Percentiles rank a stretch among this genome's conserved stretches.
Conservation (phyloP, 2,329 filamentous ascomycete genomes). For the Aspergillus persii region DNA sequence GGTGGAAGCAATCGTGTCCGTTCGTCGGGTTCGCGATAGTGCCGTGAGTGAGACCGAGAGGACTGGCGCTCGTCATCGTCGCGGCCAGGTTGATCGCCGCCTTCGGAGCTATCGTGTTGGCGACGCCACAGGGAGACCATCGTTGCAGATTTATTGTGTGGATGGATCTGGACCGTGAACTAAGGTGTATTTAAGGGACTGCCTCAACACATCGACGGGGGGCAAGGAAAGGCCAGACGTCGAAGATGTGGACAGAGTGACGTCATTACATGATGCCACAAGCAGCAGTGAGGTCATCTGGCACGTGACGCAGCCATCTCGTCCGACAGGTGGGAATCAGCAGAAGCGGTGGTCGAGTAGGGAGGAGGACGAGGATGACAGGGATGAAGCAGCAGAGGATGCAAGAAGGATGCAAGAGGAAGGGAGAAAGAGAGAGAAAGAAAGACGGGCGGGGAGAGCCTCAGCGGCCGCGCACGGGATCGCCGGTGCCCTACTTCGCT, state of each 20-base stretch:
- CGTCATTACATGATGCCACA: not conserved
- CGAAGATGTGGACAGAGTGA: not conserved
- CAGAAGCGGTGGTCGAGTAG: not conserved
- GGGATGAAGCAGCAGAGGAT: not conserved
- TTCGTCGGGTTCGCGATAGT: conserved; percentile 52
- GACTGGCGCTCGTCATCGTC: not conserved
- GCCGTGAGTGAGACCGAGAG: not conserved
- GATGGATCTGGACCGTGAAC: not conserved
- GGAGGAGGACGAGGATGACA: not conserved
- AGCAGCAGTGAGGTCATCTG: not conserved
- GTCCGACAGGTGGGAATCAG: not conserved
- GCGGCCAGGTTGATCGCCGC: not conserved
- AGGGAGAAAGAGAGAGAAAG: not conserved
- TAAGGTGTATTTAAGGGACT: not conserved
- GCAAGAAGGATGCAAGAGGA: not conserved
- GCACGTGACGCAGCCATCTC: not conserved
- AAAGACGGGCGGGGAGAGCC: not conserved
- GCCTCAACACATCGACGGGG: no score
- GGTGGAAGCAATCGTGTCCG: conserved; percentile 68
- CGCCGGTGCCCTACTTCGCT: no score
- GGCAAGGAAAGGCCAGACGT: not conserved
- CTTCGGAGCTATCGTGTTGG: not conserved
- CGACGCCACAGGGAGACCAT: conserved; percentile 2
- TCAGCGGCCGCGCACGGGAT: no score
- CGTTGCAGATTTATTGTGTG: not conserved